Conservation (phyloP, 116 monocot species). For the Phalaenopsis hybrid region DNA sequence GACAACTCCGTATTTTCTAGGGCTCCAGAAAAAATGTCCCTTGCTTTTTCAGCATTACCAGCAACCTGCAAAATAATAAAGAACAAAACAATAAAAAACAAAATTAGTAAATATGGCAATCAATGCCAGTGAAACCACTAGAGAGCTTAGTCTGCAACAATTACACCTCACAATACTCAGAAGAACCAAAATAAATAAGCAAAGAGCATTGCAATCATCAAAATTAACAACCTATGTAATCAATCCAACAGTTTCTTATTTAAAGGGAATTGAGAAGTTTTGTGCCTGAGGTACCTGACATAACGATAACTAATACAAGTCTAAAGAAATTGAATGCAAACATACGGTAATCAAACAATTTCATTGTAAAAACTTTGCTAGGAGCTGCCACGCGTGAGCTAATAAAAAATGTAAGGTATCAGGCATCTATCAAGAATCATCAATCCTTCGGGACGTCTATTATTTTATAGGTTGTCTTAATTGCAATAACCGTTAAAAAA, state of each 20-base stretch:
- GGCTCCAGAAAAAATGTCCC: slow-evolving; percentile 51
- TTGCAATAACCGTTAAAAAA: no score
- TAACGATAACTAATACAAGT: no score
- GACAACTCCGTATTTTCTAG: slow-evolving; percentile 49
- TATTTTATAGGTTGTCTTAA: no score
- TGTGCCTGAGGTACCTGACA: no score
- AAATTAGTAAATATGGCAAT: not conserved
- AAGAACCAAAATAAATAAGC: not conserved
- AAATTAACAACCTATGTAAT: not conserved
- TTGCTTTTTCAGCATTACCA: slow-evolving; percentile 74
- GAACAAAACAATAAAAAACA: not conserved
- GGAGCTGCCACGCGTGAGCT: no score
- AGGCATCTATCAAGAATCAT: no score
- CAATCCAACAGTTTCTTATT: not conserved
- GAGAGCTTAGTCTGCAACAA: not conserved
- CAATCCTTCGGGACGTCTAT: no score
- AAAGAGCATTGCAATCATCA: not conserved
- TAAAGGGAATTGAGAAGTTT: no score
- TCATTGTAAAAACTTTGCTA: no score
- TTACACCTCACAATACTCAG: not conserved
- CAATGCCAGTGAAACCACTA: not conserved
- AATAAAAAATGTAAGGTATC: no score
- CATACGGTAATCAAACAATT: no score
- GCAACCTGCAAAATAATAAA: slow-evolving; percentile 43
- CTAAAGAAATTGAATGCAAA: no score